A percentile compares a stretch with the other conserved stretches of the same genome.
Evolutionary conservation across 1,284 basidiomycete genomes (phyloP).

Genomic region (Hymenochaete sp.): DNA sequence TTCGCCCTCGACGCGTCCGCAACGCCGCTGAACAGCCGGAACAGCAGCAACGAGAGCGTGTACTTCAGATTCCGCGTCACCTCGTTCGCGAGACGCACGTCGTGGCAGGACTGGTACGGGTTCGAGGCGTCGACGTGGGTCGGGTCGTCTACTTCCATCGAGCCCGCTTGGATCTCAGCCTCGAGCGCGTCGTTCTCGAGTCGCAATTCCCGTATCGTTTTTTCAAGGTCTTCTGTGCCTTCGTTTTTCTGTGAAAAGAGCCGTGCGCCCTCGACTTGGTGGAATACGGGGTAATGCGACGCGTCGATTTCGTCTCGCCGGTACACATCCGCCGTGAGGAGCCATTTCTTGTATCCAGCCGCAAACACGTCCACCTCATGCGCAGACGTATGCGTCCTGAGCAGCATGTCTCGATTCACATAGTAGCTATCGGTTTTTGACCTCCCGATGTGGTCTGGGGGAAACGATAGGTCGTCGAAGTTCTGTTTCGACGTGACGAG

Average conservation of each 20-base stretch:
- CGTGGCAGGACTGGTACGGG: slow-evolving; percentile 73
- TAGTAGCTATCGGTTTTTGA: slow-evolving; percentile 92
- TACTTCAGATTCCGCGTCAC: slow-evolving; percentile 85
- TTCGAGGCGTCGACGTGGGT: slow-evolving; percentile 70
- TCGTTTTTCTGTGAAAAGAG: too few relatives aligned
- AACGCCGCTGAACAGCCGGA: slow-evolving; percentile 69
- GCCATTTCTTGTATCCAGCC: slow-evolving; percentile 71
- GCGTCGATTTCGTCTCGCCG: slow-evolving; percentile 96
- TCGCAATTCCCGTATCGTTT: slow-evolving; percentile 30
- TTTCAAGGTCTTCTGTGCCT: slow-evolving; percentile 44
- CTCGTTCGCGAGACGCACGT: slow-evolving; percentile 60
- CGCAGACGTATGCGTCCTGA: slow-evolving; percentile 95
- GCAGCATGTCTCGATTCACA: slow-evolving; percentile 82
- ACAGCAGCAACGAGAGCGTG: slow-evolving; percentile 82
- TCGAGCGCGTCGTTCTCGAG: slow-evolving; percentile 49
- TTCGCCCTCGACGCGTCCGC: slow-evolving; percentile 40
- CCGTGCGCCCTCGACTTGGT: slow-evolving; percentile 95
- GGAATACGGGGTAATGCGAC: slow-evolving; percentile 96
- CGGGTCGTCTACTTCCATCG: slow-evolving; percentile 82
- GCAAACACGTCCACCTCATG: slow-evolving; percentile 94
- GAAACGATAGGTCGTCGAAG: slow-evolving; percentile 96
- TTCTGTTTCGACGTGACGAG: slow-evolving; percentile 89
- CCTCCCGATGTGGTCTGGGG: slow-evolving; percentile 88
- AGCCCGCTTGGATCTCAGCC: slow-evolving; percentile 39
- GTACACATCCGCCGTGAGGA: slow-evolving; percentile 98